Percentiles rank a stretch among this genome's conserved stretches.
These are phyloP conservation scores for Amaranthus hypochondriacus DNA, from an alignment of 148 eudicot species.

Conservation along the genomic window DNA sequence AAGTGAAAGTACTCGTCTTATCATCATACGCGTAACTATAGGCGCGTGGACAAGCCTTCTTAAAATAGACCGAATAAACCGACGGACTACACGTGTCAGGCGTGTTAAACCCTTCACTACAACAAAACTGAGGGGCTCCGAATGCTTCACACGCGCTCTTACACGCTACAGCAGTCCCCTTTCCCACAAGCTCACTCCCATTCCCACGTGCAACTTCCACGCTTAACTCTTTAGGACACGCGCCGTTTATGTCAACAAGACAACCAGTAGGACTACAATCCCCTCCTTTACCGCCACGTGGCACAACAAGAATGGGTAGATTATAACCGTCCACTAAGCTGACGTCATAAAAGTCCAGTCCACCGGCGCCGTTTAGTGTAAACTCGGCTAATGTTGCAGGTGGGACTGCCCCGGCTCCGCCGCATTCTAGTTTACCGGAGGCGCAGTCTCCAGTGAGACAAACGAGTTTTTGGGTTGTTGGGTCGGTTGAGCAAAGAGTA, in stretches of 20 bases:
- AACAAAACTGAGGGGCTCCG: conserved; percentile 79
- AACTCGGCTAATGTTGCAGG: conserved; percentile 95
- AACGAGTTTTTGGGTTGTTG: conserved; percentile 42
- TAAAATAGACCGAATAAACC: conserved; percentile 58
- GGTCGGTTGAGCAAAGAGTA: conserved; percentile 52
- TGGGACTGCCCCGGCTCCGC: conserved; percentile 79
- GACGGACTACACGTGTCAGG: conserved; percentile 90
- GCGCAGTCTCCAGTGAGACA: conserved; percentile 92
- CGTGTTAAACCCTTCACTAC: conserved; percentile 65
- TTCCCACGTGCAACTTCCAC: conserved; percentile 46
- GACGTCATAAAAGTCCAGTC: conserved; percentile 89
- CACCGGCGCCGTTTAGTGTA: conserved; percentile 87
- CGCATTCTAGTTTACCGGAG: conserved; percentile 62
- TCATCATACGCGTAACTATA: conserved; percentile 98
- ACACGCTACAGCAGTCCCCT: conserved; percentile 55
- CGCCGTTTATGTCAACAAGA: conserved; percentile 63
- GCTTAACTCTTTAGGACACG: conserved; percentile 56
- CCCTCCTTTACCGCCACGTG: conserved; percentile 52
- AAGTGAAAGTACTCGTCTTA: conserved; percentile 90
- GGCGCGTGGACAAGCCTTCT: conserved; percentile 80
- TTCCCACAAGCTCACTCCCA: conserved; percentile 25
- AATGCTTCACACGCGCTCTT: conserved; percentile 99
- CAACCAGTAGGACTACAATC: conserved; percentile 90
- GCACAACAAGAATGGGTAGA: conserved; percentile 67
- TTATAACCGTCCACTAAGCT: conserved; percentile 96